phyloP scores from a whole-genome alignment of 768 basidiomycete species.

The Chalciporus piperatus region DNA sequence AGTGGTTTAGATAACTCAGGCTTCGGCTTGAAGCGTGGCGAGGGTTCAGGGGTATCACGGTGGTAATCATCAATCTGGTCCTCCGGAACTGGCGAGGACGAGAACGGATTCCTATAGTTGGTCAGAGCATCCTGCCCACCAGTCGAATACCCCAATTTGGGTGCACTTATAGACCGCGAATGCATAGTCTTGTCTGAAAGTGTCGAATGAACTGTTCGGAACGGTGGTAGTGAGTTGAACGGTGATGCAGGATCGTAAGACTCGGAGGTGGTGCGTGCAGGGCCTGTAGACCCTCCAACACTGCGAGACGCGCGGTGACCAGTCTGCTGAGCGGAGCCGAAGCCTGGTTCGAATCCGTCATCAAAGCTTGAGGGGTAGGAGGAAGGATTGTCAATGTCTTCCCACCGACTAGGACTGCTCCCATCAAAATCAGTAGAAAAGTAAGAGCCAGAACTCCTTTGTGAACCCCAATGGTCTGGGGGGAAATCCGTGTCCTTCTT shows the following conservation, averaged over 20 bases:
- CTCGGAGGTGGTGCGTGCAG: conserved; percentile 19
- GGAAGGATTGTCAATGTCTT: conserved; percentile 25
- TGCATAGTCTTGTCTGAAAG: conserved; percentile 32
- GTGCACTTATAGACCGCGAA: conserved; percentile 35
- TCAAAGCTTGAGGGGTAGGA: conserved; percentile 31
- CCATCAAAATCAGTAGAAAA: conserved; percentile 37
- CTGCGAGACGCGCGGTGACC: conserved; percentile 20
- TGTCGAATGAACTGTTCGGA: conserved; percentile 30
- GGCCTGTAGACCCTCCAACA: conserved; percentile 7
- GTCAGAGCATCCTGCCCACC: conserved; percentile 1
- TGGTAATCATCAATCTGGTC: conserved; percentile 16
- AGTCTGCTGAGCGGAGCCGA: conserved; percentile 29
- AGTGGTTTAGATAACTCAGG: conserved; percentile 49
- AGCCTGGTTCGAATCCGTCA: conserved; percentile 47
- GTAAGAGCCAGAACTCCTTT: conserved; percentile 52
- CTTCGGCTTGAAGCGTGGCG: conserved; percentile 43
- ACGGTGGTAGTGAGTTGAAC: conserved; percentile 35
- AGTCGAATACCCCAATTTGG: conserved; percentile 19
- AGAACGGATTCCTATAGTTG: conserved; percentile 30
- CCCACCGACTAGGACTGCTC: conserved; percentile 23
- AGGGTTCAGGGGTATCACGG: conserved; percentile 8
- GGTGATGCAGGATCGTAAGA: conserved; percentile 34
- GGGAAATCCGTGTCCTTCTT: conserved; percentile 56
- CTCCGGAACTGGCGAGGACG: conserved; percentile 20
- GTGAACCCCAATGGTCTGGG: conserved; percentile 59